Base-by-base conservation (phyloP, 2,329 filamentous ascomycete genomes). In the Neopestalotiopsis sp. region DNA sequence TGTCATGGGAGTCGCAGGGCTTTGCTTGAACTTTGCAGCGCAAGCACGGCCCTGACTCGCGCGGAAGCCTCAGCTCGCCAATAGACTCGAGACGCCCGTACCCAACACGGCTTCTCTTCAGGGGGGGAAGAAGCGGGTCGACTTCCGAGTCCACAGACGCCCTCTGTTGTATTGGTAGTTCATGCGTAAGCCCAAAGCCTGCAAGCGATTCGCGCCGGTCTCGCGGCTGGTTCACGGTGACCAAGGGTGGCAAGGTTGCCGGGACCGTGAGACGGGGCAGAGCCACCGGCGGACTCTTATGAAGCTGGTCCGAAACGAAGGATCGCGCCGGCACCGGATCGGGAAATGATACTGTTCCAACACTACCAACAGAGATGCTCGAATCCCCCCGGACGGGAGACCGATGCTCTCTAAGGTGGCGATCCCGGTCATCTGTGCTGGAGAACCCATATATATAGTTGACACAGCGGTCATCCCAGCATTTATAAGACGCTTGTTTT, bases 361-460 rank as follows among this genome's bases (percentile, higher is more conserved):
- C 77, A 65, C 76, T 79, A 60, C 78, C 77, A 5, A 83, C 75
- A 9, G 82, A 84, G 68, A 84, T 77, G 9, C 81, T 84, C 3
- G 83, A 83, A 71, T 86, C 84, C 70, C 83, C 79, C 72, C 85
- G 86, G 14, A 75, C 72, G 28, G 78, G 77, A 61, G 75, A 66
- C n/a, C 73, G 70, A 74, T 89, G 86, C 67, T 85, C 80, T 70
- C 79, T 82, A 56, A 81, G 74, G 75, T 90, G 88, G 45, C 80
- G 80, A 67, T 89, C 85, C 66, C 86, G 83, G 70, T 88, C 86
- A 66, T 85, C 79, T 49, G 79, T 80, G 68, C 81, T 84, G 45
- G 80, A 74, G 74, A 89, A 89, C 38, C 88, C 88, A 71, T 89
- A 90, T 49, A 89, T 84, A 76, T 88, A 89, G 75, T 87, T 84